Base-by-base conservation (phyloP, 1,284 basidiomycete genomes). In the Cryptococcus sp. region DNA sequence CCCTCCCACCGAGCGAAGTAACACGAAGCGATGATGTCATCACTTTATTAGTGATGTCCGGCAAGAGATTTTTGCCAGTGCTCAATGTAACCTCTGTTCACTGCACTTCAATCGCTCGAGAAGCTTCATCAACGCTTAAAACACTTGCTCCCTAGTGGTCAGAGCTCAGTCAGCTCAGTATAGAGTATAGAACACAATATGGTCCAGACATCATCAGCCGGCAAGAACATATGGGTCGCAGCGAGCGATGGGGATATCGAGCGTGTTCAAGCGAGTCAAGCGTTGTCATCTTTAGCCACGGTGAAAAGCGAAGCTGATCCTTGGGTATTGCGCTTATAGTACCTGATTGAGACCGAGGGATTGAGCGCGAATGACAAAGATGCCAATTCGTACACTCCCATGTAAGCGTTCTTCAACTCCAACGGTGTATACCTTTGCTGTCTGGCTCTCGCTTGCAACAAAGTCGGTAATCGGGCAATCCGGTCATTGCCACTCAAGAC, bases 211-310 rank as follows among this genome's bases (percentile, higher is more conserved):
- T 40, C 62, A 16, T 55, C 63, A 6, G 54, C 69, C 7, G 64
- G 62, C 53, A 88, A 86, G 75, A 94, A 95, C 78, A 87, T 95
- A 48, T 95, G 93, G 93, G 84, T 93, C 27, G 93, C 93, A 25
- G 90, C 92, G 1, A 87, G 85, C 25, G 91, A 95, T 73, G 93
- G 93, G 47, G 88, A 94, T 66, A 63, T 85, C n/a, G 78, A 76
- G 19, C 63, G 79, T 3, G 81, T 83, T 47, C 69, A 73, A 63
- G 77, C 79, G 51, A 41, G 74, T 66, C 10, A 25, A 47, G 25
- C 20, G 52, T 15, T 47, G 42, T n/a, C 42, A n/a, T 8, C 42
- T 15, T 13, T 45, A 5, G 11, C n/a, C 22, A n/a, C 22, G 8
- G n/a, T 4, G 22, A 25, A 17, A 38, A 19, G 22, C 39, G 23